Evolutionary conservation across 305 asterid genomes (phyloP).

Genomic region (Fraxinus xanthoxyloides): DNA sequence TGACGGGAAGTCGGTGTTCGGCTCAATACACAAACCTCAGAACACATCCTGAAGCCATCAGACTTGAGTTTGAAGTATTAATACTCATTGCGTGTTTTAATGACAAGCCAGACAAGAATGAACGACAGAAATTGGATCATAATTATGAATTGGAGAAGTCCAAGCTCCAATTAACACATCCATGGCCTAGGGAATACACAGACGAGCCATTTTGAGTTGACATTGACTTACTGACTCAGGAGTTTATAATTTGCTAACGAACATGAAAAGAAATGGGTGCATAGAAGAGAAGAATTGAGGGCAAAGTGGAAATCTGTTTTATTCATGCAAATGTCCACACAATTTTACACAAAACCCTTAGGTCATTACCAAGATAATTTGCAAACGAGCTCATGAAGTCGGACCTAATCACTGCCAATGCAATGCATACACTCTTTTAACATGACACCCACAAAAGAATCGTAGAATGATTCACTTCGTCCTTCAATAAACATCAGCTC

Average conservation of each 20-base stretch:
- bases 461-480: not conserved
- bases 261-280: not conserved
- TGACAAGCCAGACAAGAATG: not conserved
- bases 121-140: not conserved
- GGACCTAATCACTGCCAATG: not conserved
- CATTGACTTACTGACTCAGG: not conserved
- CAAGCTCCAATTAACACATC: not conserved
- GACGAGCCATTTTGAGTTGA: not conserved
- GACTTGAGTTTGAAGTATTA: not conserved
- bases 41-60: not conserved
- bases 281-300: not conserved
- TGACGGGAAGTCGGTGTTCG: not conserved
- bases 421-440: not conserved
- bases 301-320: not conserved
- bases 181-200: not conserved
- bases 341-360: not conserved
- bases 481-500: constrained; percentile 1
- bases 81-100: not conserved
- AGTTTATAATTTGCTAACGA: not conserved
- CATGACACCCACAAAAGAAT: not conserved
- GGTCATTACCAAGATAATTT: no score
- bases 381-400: not conserved
- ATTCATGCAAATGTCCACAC: not conserved
- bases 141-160: not conserved
- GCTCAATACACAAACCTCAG: not conserved